A percentile compares a stretch with the other conserved stretches of the same genome.
phyloP scores from a whole-genome alignment of 2,329 filamentous ascomycete genomes.

The Cercospora nicotianae region DNA sequence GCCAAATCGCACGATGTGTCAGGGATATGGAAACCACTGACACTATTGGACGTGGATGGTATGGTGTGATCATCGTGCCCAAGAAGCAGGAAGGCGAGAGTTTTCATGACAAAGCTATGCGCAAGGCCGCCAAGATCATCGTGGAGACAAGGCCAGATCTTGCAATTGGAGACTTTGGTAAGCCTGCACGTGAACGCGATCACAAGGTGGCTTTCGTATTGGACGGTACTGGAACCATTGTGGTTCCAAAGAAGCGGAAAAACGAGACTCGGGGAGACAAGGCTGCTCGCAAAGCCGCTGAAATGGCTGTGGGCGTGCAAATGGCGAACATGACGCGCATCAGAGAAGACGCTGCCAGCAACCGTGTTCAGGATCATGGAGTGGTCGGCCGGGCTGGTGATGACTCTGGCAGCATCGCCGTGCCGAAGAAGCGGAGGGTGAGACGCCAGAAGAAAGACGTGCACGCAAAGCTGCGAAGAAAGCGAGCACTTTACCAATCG shows the following conservation, averaged over 20 bases:
- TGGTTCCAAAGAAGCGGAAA: neutral
- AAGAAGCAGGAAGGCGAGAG: neutral
- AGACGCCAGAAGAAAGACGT: neutral
- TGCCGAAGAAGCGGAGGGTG: neutral
- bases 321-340: neutral
- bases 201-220: neutral
- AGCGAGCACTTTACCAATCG: too few species aligned
- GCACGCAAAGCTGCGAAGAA: neutral
- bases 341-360: neutral
- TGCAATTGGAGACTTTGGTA: neutral
- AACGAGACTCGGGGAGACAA: neutral
- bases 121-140: neutral
- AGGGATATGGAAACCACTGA: neutral
- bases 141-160: neutral
- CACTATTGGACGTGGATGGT: neutral
- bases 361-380: neutral
- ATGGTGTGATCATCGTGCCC: neutral
- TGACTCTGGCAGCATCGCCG: neutral
- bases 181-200: neutral
- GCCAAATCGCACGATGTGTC: neutral
- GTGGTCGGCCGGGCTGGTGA: neutral
- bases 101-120: neutral
- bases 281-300: neutral
- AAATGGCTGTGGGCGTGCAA: neutral
- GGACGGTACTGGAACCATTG: neutral